phyloP scores from a whole-genome alignment of 352 stramenopile genomes.

The Globisporangium canariense region DNA sequence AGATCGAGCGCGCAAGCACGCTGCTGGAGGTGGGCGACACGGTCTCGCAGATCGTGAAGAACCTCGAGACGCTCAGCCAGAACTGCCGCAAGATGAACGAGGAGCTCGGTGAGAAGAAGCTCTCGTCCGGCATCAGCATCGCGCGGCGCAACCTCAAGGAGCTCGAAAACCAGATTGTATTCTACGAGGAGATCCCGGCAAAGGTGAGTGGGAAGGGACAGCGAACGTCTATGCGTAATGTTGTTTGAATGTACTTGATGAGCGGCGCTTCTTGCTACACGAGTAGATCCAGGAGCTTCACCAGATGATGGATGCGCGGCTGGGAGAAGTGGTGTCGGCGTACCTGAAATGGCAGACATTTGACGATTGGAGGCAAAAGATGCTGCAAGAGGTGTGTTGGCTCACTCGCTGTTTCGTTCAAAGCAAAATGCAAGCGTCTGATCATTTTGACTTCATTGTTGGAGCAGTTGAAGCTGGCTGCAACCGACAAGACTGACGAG shows the following conservation, averaged over 20 bases:
- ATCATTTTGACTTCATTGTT: not conserved
- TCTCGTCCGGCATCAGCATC: slow-evolving; percentile 76
- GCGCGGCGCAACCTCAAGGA: slow-evolving; percentile 78
- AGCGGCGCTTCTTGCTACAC: not conserved
- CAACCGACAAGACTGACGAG: slow-evolving; percentile 66
- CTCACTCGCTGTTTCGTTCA: not conserved
- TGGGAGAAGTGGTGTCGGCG: slow-evolving; percentile 52
- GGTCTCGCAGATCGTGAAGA: slow-evolving; percentile 58
- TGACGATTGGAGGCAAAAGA: slow-evolving; percentile 82
- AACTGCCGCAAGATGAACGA: slow-evolving; percentile 81
- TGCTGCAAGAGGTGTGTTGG: slow-evolving; percentile 61
- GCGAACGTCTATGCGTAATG: not conserved
- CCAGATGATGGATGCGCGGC: slow-evolving; percentile 40
- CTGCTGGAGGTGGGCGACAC: slow-evolving; percentile 71
- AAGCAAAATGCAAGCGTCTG: not conserved
- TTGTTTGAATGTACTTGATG: not conserved
- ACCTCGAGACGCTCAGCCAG: slow-evolving; percentile 47
- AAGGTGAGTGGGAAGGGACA: slow-evolving; percentile 29
- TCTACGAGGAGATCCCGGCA: slow-evolving; percentile 71
- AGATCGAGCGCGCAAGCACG: slow-evolving; percentile 75
- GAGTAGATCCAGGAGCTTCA: slow-evolving; percentile 38
- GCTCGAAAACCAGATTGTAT: slow-evolving; percentile 76
- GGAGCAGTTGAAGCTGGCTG: slow-evolving; percentile 45
- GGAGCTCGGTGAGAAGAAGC: slow-evolving; percentile 78
- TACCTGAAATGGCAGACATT: slow-evolving; percentile 72